phyloP scores from a whole-genome alignment of 2,329 filamentous ascomycete species.

The Thermoascus crustaceus region DNA sequence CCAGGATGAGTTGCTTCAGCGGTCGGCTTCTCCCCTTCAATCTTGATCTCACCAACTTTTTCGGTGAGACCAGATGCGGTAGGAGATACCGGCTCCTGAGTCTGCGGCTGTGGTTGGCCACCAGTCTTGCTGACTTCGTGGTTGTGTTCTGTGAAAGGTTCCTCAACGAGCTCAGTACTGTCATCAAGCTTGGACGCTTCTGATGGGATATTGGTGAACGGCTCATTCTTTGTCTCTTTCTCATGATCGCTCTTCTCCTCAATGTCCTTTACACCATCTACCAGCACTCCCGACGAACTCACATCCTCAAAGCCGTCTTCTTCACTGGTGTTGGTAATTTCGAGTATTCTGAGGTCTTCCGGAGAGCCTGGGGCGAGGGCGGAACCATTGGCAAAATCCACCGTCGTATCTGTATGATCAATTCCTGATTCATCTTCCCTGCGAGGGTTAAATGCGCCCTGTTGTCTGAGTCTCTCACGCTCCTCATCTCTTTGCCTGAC shows the following conservation, averaged over 20 bases:
- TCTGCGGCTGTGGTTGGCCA: conserved; percentile 16
- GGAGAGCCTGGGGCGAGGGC: conserved; percentile 40
- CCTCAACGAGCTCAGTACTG: conserved; percentile 69
- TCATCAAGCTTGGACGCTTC: conserved; percentile 43
- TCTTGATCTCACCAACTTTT: conserved; percentile 49
- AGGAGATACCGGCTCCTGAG: conserved; percentile 37
- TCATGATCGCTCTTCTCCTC: conserved; percentile 43
- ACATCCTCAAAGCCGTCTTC: conserved; percentile 95
- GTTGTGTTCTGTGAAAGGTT: conserved; percentile 55
- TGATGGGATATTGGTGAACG: conserved; percentile 11
- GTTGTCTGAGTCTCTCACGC: conserved; percentile 66
- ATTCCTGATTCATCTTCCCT: conserved; percentile 43
- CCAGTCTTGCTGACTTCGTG: conserved; percentile 8
- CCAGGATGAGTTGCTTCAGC: conserved; percentile 24
- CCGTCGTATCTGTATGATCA: conserved; percentile 48
- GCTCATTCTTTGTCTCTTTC: conserved; percentile 16
- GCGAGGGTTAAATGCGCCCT: conserved; percentile 57
- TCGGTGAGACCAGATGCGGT: conserved; percentile 48
- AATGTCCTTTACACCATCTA: conserved; percentile 63
- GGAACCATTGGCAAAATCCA: conserved; percentile 36
- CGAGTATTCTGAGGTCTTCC: conserved; percentile 62
- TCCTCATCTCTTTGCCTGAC: conserved; percentile 73
- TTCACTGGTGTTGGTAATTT: conserved; percentile 73
- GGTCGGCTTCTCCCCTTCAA: conserved; percentile 52
- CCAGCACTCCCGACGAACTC: conserved; percentile 57